These are phyloP conservation scores for Geotrichum cucujoidarum DNA, from an alignment of 1,139 yeast genomes.

Conservation along the genomic window DNA sequence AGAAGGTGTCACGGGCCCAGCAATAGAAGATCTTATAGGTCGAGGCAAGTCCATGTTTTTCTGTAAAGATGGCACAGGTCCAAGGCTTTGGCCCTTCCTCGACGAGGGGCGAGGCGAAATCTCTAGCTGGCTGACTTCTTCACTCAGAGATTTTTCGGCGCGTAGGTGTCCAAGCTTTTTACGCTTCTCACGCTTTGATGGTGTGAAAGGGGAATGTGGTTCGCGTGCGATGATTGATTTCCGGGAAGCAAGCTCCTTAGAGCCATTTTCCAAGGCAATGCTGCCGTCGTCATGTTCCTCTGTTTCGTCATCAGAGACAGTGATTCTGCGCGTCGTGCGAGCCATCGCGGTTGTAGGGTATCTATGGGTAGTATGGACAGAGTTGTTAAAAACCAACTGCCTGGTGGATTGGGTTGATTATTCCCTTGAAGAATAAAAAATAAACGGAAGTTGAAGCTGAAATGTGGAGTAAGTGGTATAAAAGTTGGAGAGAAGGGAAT, in stretches of 20 bases:
- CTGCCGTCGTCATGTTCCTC: neutral
- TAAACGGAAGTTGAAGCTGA: too few species aligned
- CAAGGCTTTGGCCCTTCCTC: too few species aligned
- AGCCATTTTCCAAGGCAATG: neutral
- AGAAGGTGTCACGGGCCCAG: too few species aligned
- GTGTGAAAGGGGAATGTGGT: neutral
- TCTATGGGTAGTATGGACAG: too few species aligned
- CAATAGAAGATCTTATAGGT: too few species aligned
- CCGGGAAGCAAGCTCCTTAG: neutral
- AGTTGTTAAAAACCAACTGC: too few species aligned
- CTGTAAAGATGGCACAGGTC: too few species aligned
- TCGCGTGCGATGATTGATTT: neutral
- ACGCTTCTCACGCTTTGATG: slow-evolving; percentile 6
- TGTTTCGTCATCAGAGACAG: slow-evolving; percentile 1
- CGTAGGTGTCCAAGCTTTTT: neutral
- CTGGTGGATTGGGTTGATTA: too few species aligned
- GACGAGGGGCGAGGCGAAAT: slow-evolving; percentile 3
- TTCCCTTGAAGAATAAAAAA: too few species aligned
- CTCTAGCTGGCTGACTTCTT: slow-evolving; percentile 2
- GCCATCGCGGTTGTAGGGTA: neutral
- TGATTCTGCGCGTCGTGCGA: neutral
- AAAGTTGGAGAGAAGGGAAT: too few species aligned
- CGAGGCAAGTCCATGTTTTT: too few species aligned
- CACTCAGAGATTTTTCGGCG: neutral
- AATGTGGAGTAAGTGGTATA: too few species aligned